phyloP scores from a whole-genome alignment of 1,284 basidiomycete genomes.

The Ceratobasidium sp. region DNA sequence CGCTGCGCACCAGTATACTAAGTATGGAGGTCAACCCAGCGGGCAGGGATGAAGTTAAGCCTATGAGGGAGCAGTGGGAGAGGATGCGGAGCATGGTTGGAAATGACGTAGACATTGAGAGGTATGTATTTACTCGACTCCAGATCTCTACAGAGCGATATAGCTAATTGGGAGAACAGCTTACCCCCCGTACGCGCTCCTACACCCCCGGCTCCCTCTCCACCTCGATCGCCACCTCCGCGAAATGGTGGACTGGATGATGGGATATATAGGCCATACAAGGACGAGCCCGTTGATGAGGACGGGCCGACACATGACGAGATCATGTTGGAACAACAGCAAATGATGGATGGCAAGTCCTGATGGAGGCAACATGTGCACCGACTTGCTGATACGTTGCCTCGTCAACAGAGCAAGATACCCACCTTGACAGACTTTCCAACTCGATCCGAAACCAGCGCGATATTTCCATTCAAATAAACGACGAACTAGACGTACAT shows the following conservation, averaged over 20 bases:
- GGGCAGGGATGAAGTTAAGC: constrained; percentile 42
- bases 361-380: background rate
- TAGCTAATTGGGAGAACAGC: constrained; percentile 21
- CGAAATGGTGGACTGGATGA: constrained; percentile 27
- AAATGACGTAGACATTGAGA: constrained; percentile 42
- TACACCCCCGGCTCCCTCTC: constrained; percentile 15
- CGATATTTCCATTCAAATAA: constrained; percentile 49
- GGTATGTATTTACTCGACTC: constrained; percentile 36
- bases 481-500: constrained; percentile 49
- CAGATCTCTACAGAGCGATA: background rate
- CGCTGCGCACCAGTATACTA: constrained; percentile 47
- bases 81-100: constrained; percentile 48
- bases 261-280: constrained; percentile 47
- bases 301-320: constrained; percentile 41
- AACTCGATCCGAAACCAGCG: constrained; percentile 50
- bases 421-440: constrained; percentile 49
- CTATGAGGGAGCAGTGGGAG: constrained; percentile 49
- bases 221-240: constrained; percentile 45
- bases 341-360: constrained; percentile 50
- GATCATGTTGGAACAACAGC: constrained; percentile 47
- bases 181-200: constrained; percentile 40
- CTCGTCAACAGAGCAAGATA: constrained; percentile 48
- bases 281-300: constrained; percentile 48
- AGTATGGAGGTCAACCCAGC: constrained; percentile 42
- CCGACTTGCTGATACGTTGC: background rate